These are phyloP conservation scores for Dichotomocladium elegans DNA, from an alignment of 371 early-diverging fungal genomes.

Conservation along the genomic window DNA sequence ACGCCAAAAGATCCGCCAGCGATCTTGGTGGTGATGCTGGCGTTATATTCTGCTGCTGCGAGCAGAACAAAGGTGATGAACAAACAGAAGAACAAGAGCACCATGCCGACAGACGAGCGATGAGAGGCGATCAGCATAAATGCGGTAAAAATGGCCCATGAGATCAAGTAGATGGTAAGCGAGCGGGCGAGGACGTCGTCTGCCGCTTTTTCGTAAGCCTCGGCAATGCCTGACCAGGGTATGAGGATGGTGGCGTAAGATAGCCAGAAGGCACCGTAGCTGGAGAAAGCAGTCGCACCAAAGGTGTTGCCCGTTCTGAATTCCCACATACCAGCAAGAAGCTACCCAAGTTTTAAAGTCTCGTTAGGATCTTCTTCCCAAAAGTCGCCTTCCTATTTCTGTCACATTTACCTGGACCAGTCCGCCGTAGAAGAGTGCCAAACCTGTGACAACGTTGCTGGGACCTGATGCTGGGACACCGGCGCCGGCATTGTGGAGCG, in stretches of 20 bases:
- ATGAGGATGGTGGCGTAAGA: slow-evolving; percentile 59
- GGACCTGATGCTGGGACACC: slow-evolving; percentile 56
- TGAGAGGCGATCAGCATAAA: slow-evolving; percentile 67
- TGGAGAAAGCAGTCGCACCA: slow-evolving; percentile 81
- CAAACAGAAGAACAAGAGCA: slow-evolving; percentile 61
- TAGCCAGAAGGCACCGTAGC: slow-evolving; percentile 81
- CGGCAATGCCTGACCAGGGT: slow-evolving; percentile 52
- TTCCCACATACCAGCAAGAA: slow-evolving; percentile 83
- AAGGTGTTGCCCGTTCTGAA: slow-evolving; percentile 74
- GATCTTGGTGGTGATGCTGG: slow-evolving; percentile 26
- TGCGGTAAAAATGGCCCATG: slow-evolving; percentile 67
- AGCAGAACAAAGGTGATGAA: slow-evolving; percentile 64
- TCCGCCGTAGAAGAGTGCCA: slow-evolving; percentile 80
- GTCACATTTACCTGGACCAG: slow-evolving; percentile 59
- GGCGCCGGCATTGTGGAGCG: slow-evolving; percentile 64
- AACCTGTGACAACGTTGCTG: slow-evolving; percentile 55
- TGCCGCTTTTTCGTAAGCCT: slow-evolving; percentile 33
- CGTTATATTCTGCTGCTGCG: slow-evolving; percentile 40
- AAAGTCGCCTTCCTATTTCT: not conserved
- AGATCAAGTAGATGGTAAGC: slow-evolving; percentile 64
- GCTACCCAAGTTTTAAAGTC: slow-evolving; percentile 15
- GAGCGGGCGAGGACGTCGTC: slow-evolving; percentile 48
- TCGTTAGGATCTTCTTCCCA: not conserved
- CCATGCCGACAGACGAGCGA: slow-evolving; percentile 58
- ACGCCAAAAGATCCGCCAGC: slow-evolving; percentile 69